Percentiles rank a stretch among this genome's conserved stretches.
Evolutionary conservation across 2,329 filamentous ascomycete genomes (phyloP).

Genomic region (Colletotrichum ledebouriae): DNA sequence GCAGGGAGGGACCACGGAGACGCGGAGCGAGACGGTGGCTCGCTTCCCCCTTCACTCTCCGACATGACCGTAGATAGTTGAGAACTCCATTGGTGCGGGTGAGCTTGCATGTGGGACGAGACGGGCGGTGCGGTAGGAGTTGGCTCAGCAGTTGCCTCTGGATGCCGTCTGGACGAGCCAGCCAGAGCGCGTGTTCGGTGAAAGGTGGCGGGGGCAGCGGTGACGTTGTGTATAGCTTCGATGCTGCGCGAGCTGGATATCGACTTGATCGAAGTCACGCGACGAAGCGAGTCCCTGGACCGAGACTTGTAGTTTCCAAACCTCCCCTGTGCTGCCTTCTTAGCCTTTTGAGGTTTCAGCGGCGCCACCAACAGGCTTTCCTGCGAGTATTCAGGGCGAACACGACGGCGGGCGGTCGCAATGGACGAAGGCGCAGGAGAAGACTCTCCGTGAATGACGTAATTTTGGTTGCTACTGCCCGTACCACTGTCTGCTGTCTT

Average conservation of each 20-base stretch:
- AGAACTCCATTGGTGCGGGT: constrained; percentile 73
- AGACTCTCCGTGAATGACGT: constrained; percentile 63
- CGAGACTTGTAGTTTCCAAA: constrained; percentile 63
- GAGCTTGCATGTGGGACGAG: constrained; percentile 57
- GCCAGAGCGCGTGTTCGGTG: constrained; percentile 52
- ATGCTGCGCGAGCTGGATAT: constrained; percentile 67
- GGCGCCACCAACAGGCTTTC: constrained; percentile 72
- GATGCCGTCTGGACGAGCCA: constrained; percentile 47
- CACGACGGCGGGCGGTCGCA: constrained; percentile 49
- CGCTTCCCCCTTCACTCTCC: constrained; percentile 69
- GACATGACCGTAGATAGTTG: constrained; percentile 75
- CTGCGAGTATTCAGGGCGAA: constrained; percentile 66
- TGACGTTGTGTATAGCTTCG: constrained; percentile 57
- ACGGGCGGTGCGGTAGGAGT: not conserved
- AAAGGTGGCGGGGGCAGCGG: constrained; percentile 56
- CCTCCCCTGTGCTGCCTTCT: constrained; percentile 62
- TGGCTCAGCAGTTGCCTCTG: constrained; percentile 49
- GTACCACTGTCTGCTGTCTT: constrained; percentile 56
- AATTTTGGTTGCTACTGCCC: constrained; percentile 62
- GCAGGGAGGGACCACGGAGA: constrained; percentile 59
- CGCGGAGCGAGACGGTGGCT: constrained; percentile 62
- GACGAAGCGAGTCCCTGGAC: constrained; percentile 65
- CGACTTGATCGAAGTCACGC: constrained; percentile 67
- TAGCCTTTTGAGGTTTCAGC: constrained; percentile 62
- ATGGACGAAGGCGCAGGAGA: constrained; percentile 58